These are phyloP conservation scores for Umbilicaria muhlenbergii DNA, from an alignment of 495 filamentous ascomycete species.

Conservation along the genomic window DNA sequence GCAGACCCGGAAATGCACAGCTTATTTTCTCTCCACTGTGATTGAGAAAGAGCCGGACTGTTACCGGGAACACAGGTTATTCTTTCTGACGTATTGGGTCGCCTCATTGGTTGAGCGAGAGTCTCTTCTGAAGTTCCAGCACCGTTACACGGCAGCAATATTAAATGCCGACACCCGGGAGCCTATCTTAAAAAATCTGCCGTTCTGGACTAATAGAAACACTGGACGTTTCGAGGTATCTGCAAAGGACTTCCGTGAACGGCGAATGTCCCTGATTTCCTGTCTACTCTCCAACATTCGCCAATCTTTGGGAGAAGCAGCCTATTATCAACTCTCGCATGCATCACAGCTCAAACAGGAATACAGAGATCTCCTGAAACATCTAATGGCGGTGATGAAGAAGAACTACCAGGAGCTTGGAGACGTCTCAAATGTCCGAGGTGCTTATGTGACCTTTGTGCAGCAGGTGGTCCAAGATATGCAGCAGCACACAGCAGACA, in stretches of 20 bases:
- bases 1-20: slow-evolving; percentile 46
- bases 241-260: slow-evolving; percentile 34
- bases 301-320: slow-evolving; percentile 26
- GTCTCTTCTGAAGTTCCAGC: slow-evolving; percentile 51
- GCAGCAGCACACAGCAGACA: slow-evolving; percentile 49
- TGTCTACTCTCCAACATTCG: slow-evolving; percentile 53
- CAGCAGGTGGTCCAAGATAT: slow-evolving; percentile 46
- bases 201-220: slow-evolving; percentile 33
- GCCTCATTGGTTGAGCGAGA: slow-evolving; percentile 47
- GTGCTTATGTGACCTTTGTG: slow-evolving; percentile 53
- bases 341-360: slow-evolving; percentile 27
- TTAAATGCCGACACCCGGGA: slow-evolving; percentile 32
- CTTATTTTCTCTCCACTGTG: slow-evolving; percentile 44
- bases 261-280: slow-evolving; percentile 45
- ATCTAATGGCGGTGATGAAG: slow-evolving; percentile 53
- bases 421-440: slow-evolving; percentile 22
- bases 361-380: slow-evolving; percentile 38
- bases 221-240: slow-evolving; percentile 32
- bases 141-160: slow-evolving; percentile 40
- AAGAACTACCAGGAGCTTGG: slow-evolving; percentile 47
- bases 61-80: slow-evolving; percentile 27
- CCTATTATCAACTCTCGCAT: slow-evolving; percentile 15
- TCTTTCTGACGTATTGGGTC: slow-evolving; percentile 42
- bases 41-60: slow-evolving; percentile 30
- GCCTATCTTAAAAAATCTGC: slow-evolving; percentile 43